Evolutionary conservation across 2,329 filamentous ascomycete species (phyloP), one percentile per base, ranked within the genome.

Genomic region (Colletotrichum paranaense): DNA sequence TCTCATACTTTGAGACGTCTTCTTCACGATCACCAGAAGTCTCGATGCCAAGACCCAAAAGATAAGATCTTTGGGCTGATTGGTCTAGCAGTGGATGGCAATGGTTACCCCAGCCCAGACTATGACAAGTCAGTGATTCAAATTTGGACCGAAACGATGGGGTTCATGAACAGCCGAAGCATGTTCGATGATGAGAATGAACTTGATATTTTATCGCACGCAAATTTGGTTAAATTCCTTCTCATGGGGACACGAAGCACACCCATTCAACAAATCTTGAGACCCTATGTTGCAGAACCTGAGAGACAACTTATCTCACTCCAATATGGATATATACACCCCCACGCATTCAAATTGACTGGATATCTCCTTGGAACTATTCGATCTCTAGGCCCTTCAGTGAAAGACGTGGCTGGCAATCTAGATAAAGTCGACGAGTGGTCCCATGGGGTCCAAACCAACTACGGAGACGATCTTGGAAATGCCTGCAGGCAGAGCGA

Each of bases 1-100:
- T 32, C 24, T 4, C 53, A 28, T 28, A 35, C 38, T 3, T 5
- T 46, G 11, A 56, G 38, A 19, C 68, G 68, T 6, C 75, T 81
- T 0, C 74, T 81, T 6, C 58, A 76, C 28, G 75, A 74, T 19
- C 77, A 81, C 57, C 64, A 64, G 30, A 62, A 74, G 3, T 76
- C 78, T 8, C 62, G 75, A 1, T 81, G 79, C 64, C 74, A 75
- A 58, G 80, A 81, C 12, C 76, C 64, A 22, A 14, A 77, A 30
- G 80, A 81, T 66, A 80, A 81, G 49, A 70, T 81, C 5, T 81
- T 80, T 68, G 80, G 78, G 0, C 75, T 81, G 1, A 66, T 80
- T 26, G 78, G 80, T 0, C 65, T 82, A 4, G 77, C 80, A 19
- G 63, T 66, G 5, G 79, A 81, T 58, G 75, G 75, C 38, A 63